A percentile compares a stretch with the other conserved stretches of the same genome.
Conservation (phyloP, 192 early-diverging fungal genomes). For the Linnemannia hyalina region DNA sequence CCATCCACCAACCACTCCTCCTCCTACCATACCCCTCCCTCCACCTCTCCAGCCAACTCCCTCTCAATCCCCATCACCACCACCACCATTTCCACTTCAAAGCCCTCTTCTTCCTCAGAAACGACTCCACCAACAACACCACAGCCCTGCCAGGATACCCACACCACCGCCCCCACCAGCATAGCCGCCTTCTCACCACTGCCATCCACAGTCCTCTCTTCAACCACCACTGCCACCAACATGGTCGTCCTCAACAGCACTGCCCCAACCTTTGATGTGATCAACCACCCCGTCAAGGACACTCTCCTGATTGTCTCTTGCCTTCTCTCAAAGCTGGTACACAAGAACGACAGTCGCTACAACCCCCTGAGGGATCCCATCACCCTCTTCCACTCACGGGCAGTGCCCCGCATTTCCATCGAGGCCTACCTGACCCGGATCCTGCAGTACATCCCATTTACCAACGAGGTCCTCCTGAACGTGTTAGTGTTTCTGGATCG, state of each 20-base stretch:
- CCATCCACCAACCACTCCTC: background rate
- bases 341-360: constrained; percentile 58
- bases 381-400: constrained; percentile 79
- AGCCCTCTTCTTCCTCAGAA: background rate
- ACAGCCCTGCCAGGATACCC: background rate
- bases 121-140: background rate
- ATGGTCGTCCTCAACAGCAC: constrained; percentile 1
- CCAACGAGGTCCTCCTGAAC: constrained; percentile 75
- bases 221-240: background rate
- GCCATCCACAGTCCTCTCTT: background rate
- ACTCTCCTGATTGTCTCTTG: constrained; percentile 62
- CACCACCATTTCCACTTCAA: background rate
- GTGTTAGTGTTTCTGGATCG: constrained; percentile 81
- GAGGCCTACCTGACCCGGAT: constrained; percentile 76
- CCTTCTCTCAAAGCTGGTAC: constrained; percentile 58
- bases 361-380: constrained; percentile 38
- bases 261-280: constrained; percentile 47
- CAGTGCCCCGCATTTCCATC: constrained; percentile 74
- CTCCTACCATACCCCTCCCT: background rate
- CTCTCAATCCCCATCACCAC: background rate
- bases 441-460: constrained; percentile 75
- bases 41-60: background rate
- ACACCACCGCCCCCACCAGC: background rate
- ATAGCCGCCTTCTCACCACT: background rate
- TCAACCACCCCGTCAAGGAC: constrained; percentile 59